Base-by-base conservation (phyloP, 1,139 yeast species). In the Candida freyschussii region DNA sequence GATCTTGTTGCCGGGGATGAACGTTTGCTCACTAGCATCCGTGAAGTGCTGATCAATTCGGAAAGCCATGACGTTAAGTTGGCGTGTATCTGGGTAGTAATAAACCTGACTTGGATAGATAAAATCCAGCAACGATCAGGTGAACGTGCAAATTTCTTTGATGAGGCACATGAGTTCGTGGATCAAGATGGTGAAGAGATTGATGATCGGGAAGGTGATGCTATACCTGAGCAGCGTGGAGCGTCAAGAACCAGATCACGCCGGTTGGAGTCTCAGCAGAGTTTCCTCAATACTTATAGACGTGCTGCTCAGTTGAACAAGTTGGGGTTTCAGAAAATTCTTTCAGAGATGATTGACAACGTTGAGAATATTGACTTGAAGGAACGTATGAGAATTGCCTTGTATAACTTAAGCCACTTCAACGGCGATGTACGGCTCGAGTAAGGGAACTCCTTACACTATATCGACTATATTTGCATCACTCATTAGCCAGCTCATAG, bases 1-100 rank as follows among this genome's bases (percentile, higher is more conserved):
- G 65, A 69, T 29, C 38, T 64, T 26, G 59, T 78, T 4, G 55
- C 69, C 27, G 55, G 61, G 24, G 65, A 69, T 30, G 63, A 57
- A 13, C 55, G 53, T 1, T 52, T 78, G 11, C 44, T 78, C 31
- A 34, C 44, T n/a, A 56, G 60, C 24, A 51, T 76, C 4, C 50
- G 52, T 21, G 52, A 47, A 2, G 50, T 62, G 7, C 31, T 62
- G 25, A 29, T 56, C 26, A 47, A 51, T 20, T 63, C 69, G 50
- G 60, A 60, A 22, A 56, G 57, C 28, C 47, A 55, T 15, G 65
- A 63, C 21, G 55, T 75, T n/a, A 66, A 75, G 37, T 50, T 70
- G 8, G 77, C 79, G 1, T 66, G 75, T 44, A 59, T 75, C 7
- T 76, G 84, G 83, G 61, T 75, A 1, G 50, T 77, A 4, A 73